phyloP scores from a whole-genome alignment of 768 basidiomycete species.

The Roridomyces roridus region DNA sequence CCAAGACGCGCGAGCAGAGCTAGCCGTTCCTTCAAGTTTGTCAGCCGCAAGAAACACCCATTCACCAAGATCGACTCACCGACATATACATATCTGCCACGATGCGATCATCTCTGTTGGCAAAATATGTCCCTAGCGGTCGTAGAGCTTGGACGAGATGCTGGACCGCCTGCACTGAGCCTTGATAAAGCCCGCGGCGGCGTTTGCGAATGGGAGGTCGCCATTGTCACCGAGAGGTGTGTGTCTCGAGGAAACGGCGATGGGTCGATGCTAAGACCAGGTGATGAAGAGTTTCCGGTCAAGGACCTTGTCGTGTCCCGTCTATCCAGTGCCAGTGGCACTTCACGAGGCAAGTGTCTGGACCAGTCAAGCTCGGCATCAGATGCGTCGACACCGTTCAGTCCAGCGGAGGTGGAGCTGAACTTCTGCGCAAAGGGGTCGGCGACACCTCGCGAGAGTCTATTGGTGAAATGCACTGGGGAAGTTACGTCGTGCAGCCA shows the following conservation, averaged over 20 bases:
- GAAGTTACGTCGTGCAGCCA: conserved; percentile 8
- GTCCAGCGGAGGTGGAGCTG: too few species aligned
- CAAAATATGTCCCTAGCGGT: conserved; percentile 23
- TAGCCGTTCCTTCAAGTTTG: too few species aligned
- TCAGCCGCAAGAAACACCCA: too few species aligned
- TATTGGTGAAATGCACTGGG: background rate
- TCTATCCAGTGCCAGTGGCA: background rate
- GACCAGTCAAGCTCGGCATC: conserved; percentile 13
- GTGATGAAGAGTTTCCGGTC: conserved; percentile 44
- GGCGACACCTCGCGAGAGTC: background rate
- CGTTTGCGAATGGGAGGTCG: conserved; percentile 22
- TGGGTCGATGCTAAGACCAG: conserved; percentile 42
- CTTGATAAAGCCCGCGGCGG: conserved; percentile 15
- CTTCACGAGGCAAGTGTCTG: background rate
- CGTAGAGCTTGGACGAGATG: conserved; percentile 25
- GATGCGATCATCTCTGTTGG: conserved; percentile 20
- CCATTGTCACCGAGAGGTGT: conserved; percentile 40
- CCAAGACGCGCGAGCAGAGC: conserved; percentile 45
- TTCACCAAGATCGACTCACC: too few species aligned
- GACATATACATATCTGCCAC: conserved; percentile 24
- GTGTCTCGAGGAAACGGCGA: conserved; percentile 47
- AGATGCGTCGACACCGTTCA: conserved; percentile 3
- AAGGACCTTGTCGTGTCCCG: conserved; percentile 23
- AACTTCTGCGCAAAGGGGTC: too few species aligned
- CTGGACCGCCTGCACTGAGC: conserved; percentile 20